A percentile compares a stretch with the other conserved stretches of the same genome.
These are phyloP conservation scores for Colletotrichum sojae DNA, from an alignment of 2,329 filamentous ascomycete species.

Conservation along the genomic window DNA sequence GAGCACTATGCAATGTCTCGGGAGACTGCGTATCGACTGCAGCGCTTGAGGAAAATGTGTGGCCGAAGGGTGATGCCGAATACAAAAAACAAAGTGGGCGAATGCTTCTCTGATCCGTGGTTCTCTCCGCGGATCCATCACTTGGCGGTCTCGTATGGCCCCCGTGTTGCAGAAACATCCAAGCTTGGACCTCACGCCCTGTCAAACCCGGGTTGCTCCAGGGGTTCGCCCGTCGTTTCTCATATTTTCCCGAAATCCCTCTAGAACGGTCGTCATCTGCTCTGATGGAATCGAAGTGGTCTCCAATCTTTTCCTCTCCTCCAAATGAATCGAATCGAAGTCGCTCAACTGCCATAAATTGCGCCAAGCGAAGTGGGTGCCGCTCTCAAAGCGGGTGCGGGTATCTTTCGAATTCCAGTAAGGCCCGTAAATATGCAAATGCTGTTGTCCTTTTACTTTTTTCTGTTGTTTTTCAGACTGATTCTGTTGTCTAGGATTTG, in stretches of 20 bases:
- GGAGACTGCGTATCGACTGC: background rate
- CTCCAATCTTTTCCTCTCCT: background rate
- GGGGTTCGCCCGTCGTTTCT: slow-evolving; percentile 14
- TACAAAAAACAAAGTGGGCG: no score
- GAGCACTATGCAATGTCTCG: background rate
- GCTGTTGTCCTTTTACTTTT: background rate
- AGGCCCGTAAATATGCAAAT: slow-evolving; percentile 24
- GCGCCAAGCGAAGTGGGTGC: slow-evolving; percentile 6
- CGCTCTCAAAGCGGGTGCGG: slow-evolving; percentile 26
- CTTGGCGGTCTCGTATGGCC: slow-evolving; percentile 23
- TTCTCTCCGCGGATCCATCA: slow-evolving; percentile 9
- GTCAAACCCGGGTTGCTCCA: background rate
- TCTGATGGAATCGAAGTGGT: background rate
- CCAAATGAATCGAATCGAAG: background rate
- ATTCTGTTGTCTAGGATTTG: background rate
- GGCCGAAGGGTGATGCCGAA: no score
- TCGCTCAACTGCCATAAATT: slow-evolving; percentile 1
- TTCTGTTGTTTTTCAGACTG: background rate
- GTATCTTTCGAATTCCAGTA: slow-evolving; percentile 14
- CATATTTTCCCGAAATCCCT: background rate
- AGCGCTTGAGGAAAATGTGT: no score
- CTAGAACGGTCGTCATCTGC: background rate
- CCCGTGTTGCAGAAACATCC: slow-evolving; percentile 22
- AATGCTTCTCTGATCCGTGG: no score
- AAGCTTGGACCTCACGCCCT: slow-evolving; percentile 22